Evolutionary conservation across 352 stramenopile genomes (phyloP).

Genomic region (Pythium pyrilobum): DNA sequence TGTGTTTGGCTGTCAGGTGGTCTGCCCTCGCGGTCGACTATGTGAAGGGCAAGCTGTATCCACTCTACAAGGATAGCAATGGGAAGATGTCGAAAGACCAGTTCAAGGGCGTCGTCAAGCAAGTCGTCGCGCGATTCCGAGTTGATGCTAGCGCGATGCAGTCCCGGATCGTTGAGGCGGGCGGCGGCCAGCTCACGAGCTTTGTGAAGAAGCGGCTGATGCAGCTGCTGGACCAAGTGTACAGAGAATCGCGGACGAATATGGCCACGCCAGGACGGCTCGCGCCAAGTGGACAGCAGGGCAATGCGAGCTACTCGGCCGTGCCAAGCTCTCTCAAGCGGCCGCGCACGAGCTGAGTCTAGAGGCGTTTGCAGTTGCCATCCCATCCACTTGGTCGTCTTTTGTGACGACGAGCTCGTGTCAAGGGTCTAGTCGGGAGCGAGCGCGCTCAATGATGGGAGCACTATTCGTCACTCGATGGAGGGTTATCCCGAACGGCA

Average conservation of each 20-base stretch:
- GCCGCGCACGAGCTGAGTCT: not conserved
- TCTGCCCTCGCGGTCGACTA: conserved; percentile 56
- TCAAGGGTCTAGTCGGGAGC: no score
- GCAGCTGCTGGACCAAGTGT: conserved; percentile 66
- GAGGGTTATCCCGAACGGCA: no score
- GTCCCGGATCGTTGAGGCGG: conserved; percentile 34
- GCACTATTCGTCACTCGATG: no score
- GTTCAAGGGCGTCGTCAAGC: conserved; percentile 77
- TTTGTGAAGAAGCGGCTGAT: conserved; percentile 59
- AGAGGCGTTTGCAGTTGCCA: not conserved
- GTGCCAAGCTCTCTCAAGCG: not conserved
- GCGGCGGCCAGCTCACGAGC: conserved; percentile 33
- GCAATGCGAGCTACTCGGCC: conserved; percentile 2
- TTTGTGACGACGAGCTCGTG: no score
- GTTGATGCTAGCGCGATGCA: conserved; percentile 54
- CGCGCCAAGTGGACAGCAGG: not conserved
- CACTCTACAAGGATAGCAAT: conserved; percentile 59
- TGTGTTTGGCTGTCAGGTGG: conserved; percentile 27
- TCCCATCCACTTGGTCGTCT: no score
- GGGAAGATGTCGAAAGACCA: conserved; percentile 64
- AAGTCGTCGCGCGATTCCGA: conserved; percentile 54
- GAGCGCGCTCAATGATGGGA: no score
- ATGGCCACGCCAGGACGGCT: not conserved
- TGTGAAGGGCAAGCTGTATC: conserved; percentile 77
- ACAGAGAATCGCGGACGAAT: not conserved